A percentile compares a stretch with the other conserved stretches of the same genome.
Evolutionary conservation across 257 asterid species (phyloP).

Genomic region (Solanum dulcamara): DNA sequence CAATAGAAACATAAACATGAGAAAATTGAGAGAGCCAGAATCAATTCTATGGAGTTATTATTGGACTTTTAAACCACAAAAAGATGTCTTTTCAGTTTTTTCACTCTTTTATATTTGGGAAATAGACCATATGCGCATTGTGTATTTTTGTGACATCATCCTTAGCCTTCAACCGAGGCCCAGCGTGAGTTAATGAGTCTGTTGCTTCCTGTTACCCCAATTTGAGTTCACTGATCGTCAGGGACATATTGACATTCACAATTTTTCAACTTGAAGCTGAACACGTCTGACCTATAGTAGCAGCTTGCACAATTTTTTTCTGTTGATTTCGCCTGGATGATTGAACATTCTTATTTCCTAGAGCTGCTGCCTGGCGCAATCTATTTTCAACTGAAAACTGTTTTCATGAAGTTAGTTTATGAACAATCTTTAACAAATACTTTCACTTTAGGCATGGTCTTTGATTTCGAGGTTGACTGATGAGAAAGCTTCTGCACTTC

Average conservation of each 20-base stretch:
- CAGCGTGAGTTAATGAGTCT: neutral
- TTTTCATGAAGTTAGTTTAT: neutral
- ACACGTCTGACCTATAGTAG: neutral
- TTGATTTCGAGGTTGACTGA: constrained; percentile 46
- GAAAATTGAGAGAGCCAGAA: neutral
- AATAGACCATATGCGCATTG: neutral
- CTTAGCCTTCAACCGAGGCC: neutral
- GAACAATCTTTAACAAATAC: neutral
- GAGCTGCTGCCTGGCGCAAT: neutral
- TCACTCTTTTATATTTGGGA: neutral
- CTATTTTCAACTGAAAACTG: neutral
- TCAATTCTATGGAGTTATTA: neutral
- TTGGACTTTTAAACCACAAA: neutral
- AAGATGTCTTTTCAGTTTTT: neutral
- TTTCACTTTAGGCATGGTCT: constrained; percentile 34
- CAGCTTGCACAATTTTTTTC: neutral
- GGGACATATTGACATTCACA: neutral
- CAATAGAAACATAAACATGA: neutral
- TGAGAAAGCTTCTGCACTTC: constrained; percentile 49
- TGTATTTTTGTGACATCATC: neutral
- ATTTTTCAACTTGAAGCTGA: neutral
- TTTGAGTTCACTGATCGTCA: neutral
- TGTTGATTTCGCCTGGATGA: neutral
- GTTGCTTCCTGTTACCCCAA: neutral
- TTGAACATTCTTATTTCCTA: neutral